phyloP scores from a whole-genome alignment of 2,329 filamentous ascomycete genomes.

The Colletotrichum costaricense region DNA sequence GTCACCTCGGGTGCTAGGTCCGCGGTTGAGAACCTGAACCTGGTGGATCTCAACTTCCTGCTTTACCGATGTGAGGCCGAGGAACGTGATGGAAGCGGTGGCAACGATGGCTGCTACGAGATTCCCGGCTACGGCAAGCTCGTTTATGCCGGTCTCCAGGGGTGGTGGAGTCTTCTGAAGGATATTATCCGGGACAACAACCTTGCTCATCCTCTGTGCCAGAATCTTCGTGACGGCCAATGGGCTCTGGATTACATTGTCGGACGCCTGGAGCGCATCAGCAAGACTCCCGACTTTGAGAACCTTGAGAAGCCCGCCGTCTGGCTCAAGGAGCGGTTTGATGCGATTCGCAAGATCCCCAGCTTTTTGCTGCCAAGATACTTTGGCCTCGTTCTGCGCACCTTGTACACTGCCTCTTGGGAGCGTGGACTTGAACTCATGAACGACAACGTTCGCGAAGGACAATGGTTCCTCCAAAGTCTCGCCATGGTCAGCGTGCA shows the following conservation, averaged over 20 bases:
- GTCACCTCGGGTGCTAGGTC: slow-evolving; percentile 84
- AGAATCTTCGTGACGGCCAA: slow-evolving; percentile 89
- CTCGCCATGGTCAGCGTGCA: slow-evolving; percentile 93
- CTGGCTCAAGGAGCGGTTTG: slow-evolving; percentile 88
- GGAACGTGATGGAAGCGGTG: slow-evolving; percentile 81
- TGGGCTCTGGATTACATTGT: slow-evolving; percentile 94
- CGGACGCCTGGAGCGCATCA: slow-evolving; percentile 79
- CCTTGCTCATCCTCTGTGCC: slow-evolving; percentile 90
- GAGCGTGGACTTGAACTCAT: slow-evolving; percentile 84
- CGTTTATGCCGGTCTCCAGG: slow-evolving; percentile 96
- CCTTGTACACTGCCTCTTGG: slow-evolving; percentile 86
- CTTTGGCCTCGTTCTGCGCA: slow-evolving; percentile 89
- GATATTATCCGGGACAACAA: slow-evolving; percentile 89
- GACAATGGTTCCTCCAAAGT: slow-evolving; percentile 89
- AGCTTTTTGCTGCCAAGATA: slow-evolving; percentile 92
- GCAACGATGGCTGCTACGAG: slow-evolving; percentile 87
- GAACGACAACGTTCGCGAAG: slow-evolving; percentile 79
- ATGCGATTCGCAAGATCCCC: slow-evolving; percentile 86
- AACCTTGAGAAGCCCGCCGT: slow-evolving; percentile 73
- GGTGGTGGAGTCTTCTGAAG: slow-evolving; percentile 95
- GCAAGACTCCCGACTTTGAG: slow-evolving; percentile 70
- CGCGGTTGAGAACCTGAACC: slow-evolving; percentile 79
- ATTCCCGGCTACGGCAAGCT: slow-evolving; percentile 87
- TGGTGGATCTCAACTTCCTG: slow-evolving; percentile 90
- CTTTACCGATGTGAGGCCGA: slow-evolving; percentile 94